Conservation (phyloP, 495 filamentous ascomycete species). For the Hypomontagnella monticulosa region DNA sequence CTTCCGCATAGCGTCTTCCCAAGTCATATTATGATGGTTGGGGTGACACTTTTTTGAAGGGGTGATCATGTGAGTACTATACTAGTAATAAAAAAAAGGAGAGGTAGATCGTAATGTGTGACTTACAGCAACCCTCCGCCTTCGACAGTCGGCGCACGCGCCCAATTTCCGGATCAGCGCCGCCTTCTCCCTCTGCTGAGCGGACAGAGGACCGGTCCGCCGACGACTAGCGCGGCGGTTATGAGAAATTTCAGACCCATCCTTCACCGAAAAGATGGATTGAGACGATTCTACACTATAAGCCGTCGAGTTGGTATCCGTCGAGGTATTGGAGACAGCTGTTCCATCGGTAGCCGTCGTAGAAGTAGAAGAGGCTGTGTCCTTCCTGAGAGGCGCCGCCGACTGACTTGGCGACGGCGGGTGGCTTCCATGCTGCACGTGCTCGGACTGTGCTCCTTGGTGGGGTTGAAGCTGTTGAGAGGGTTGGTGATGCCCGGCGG, state of each 20-base stretch:
- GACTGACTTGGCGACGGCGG: conserved; percentile 47
- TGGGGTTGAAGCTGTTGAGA: conserved; percentile 41
- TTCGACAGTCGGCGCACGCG: conserved; percentile 58
- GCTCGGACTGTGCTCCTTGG: conserved; percentile 43
- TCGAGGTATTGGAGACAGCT: conserved; percentile 49
- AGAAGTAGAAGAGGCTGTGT: conserved; percentile 59
- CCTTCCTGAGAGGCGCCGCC: conserved; percentile 56
- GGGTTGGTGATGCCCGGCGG: conserved; percentile 37
- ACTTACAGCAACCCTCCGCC: conserved; percentile 62
- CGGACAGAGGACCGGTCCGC: conserved; percentile 58
- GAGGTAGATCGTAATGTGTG: conserved; percentile 25
- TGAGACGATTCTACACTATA: conserved; percentile 58
- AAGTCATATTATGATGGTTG: conserved; percentile 61
- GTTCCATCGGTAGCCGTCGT: conserved; percentile 52
- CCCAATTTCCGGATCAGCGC: conserved; percentile 61
- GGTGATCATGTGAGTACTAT: conserved; percentile 40
- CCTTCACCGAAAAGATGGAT: conserved; percentile 59
- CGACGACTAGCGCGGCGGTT: conserved; percentile 57
- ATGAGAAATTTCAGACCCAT: conserved; percentile 56
- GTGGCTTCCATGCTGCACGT: conserved; percentile 47
- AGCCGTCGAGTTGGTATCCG: conserved; percentile 53
- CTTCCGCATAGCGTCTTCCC: conserved; percentile 58
- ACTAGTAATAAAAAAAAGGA: conserved; percentile 9
- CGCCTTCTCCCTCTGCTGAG: conserved; percentile 57
- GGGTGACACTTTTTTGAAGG: conserved; percentile 57